These are phyloP conservation scores for Ensete ventricosum DNA, from an alignment of 176 grass and related monocot species.

Conservation along the genomic window DNA sequence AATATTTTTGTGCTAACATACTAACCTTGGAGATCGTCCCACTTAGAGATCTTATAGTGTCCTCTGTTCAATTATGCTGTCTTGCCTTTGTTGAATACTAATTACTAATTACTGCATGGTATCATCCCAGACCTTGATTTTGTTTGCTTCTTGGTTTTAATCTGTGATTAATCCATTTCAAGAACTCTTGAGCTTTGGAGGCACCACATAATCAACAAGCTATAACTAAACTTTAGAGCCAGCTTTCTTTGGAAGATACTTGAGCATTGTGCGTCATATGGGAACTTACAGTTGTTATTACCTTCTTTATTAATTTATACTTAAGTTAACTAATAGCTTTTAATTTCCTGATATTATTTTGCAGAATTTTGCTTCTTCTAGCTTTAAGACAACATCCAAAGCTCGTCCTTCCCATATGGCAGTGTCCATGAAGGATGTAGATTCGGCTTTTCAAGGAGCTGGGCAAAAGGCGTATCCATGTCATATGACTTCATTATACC, in stretches of 20 bases:
- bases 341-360: background rate
- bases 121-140: background rate
- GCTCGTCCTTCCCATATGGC: conserved; percentile 34
- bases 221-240: background rate
- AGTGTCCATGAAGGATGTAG: conserved; percentile 82
- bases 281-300: background rate
- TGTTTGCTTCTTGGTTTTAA: background rate
- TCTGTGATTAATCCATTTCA: background rate
- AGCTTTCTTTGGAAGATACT: background rate
- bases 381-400: background rate
- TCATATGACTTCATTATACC: conserved; percentile 4
- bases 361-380: conserved; percentile 9
- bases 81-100: background rate
- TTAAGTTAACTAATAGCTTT: background rate
- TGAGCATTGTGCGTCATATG: background rate
- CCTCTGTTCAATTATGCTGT: background rate
- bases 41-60: background rate
- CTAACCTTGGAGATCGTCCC: background rate
- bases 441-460: conserved; percentile 73
- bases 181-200: background rate
- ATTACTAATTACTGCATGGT: background rate
- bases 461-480: conserved; percentile 95
- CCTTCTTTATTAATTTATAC: background rate
- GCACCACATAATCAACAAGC: background rate
- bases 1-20: background rate